Evolutionary conservation across 345 rosid species (phyloP), one percentile per base, ranked within the genome.

Genomic region (Pugionium cornutum): DNA sequence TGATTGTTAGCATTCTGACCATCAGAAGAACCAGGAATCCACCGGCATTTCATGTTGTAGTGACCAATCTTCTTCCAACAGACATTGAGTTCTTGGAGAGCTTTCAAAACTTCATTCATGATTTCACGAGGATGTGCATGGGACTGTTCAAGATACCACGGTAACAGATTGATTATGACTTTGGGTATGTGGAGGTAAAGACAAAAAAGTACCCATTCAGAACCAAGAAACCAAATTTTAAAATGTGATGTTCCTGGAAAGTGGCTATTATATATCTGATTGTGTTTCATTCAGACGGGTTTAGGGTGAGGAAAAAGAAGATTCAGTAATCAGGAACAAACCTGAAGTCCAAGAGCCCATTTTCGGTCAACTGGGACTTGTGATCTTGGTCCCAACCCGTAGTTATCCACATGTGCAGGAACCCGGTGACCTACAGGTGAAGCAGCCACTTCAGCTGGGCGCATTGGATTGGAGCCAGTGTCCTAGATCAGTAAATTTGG

Each of bases 291-390:
- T 61, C 54, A 32, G 5, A 43, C 43, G 8, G 3, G 25, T 40
- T 62, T 9, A 53, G 2, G 50, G 33, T 35, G 49, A 70, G 9
- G 4, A 6, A 42, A 6, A 39, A 6, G 9, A 46, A 70, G 49
- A 54, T 30, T 45, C 41, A 52, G 40, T 27, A 53, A 61, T 5
- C 30, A 47, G 35, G 31, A 10, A 66, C 68, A 53, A 27, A 94
- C 99, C 97, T 91, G 91, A 61, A 94, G 84, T 66, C 99, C 97
- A 75, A 94, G 91, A 74, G 92, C 89, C 95, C 96, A 94, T 85
- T 89, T 94, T 68, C 87, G 81, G 36, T 84, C 89, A 45, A 62
- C 76, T 7, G 79, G 83, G 69, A 68, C 69, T 71, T 86, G 91
- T 45, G 88, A 68, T 66, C 83, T 83, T 58, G 79, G 58, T 68